phyloP scores from a whole-genome alignment of 495 filamentous ascomycete species.

The Aspergillus homomorphus region DNA sequence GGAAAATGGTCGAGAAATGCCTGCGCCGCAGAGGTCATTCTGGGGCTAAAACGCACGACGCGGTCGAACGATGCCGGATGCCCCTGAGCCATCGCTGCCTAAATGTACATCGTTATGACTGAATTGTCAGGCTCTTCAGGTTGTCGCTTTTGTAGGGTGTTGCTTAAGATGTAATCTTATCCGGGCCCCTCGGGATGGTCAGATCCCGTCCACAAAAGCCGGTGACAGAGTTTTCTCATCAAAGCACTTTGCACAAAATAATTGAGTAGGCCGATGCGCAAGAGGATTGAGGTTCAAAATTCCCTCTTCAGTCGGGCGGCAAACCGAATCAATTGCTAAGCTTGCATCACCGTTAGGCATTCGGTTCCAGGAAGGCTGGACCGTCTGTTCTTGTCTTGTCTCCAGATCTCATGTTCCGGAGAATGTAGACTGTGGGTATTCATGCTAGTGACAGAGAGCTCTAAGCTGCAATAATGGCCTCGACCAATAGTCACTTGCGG shows the following conservation, averaged over 20 bases:
- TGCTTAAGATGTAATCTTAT: neutral
- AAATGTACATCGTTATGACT: neutral
- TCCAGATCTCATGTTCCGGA: neutral
- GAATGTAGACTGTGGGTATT: neutral
- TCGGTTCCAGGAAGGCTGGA: no score
- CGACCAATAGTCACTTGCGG: neutral
- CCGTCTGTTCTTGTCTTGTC: neutral
- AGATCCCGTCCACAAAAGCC: neutral
- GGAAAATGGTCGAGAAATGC: neutral
- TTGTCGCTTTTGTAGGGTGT: neutral
- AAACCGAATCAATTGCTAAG: no score
- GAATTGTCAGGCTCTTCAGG: neutral
- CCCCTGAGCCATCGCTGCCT: neutral
- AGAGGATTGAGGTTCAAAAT: neutral
- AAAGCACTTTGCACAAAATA: no score
- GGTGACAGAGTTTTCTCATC: no score
- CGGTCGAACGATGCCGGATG: conserved; percentile 6
- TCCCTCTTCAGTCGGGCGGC: neutral
- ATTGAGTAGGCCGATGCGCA: no score
- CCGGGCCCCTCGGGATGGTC: no score
- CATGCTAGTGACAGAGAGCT: neutral
- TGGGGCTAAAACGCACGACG: neutral
- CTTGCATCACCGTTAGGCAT: no score
- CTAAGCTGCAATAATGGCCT: no score
- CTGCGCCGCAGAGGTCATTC: neutral